phyloP scores from a whole-genome alignment of 768 basidiomycete genomes.

The Boletus subcaerulescens region DNA sequence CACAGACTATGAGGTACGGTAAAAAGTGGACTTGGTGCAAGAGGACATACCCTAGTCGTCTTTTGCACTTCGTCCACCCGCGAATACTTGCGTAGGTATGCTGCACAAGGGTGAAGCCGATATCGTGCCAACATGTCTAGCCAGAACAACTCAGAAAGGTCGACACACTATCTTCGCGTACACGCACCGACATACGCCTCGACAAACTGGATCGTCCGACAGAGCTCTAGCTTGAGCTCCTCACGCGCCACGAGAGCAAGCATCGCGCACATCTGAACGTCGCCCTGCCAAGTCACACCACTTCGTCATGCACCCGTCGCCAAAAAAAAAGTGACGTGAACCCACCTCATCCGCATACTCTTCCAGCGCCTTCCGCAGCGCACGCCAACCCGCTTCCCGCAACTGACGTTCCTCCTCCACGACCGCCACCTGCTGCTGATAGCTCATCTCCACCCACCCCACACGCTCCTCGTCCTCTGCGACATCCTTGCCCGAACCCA shows the following conservation, averaged over 20 bases:
- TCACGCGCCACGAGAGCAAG: constrained; percentile 56
- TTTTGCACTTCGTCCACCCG: constrained; percentile 48
- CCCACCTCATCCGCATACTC: constrained; percentile 59
- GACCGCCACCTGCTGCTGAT: constrained; percentile 25
- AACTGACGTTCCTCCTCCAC: constrained; percentile 48
- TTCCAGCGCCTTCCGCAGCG: constrained; percentile 55
- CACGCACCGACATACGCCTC: constrained; percentile 71
- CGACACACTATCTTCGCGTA: not conserved
- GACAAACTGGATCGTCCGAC: constrained; percentile 50
- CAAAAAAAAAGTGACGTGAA: not conserved
- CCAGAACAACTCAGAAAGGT: not conserved
- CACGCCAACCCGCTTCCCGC: constrained; percentile 54
- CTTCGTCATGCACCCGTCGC: not conserved
- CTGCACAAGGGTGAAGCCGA: constrained; percentile 62
- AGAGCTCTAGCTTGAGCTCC: constrained; percentile 51
- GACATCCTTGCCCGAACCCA: constrained; percentile 18
- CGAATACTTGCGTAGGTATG: constrained; percentile 71
- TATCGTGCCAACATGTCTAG: constrained; percentile 63
- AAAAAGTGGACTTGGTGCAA: too few species aligned
- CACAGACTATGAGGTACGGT: not conserved
- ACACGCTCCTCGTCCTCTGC: constrained; percentile 29
- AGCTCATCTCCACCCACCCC: constrained; percentile 29
- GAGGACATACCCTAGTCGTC: constrained; percentile 47
- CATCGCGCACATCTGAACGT: constrained; percentile 79
- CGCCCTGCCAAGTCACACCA: constrained; percentile 48